A percentile compares a stretch with the other conserved stretches of the same genome.
These are phyloP conservation scores for Conoideocrella luteorostrata DNA, from an alignment of 2,329 filamentous ascomycete genomes.

Conservation along the genomic window DNA sequence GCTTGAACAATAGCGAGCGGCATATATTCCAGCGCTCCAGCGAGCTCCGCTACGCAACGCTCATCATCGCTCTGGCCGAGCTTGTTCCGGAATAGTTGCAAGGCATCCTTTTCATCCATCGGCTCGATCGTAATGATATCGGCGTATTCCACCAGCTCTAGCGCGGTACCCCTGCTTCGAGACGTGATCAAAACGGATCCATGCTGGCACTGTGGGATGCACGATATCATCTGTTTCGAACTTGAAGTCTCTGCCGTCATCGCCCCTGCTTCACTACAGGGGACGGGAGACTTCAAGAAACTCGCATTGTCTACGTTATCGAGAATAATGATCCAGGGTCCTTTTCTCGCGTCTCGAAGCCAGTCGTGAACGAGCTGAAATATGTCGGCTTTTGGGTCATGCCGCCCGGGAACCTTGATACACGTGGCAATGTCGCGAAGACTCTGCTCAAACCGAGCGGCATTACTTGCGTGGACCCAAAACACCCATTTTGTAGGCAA, in stretches of 20 bases:
- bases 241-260: background rate
- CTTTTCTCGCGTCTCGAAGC: conserved; percentile 20
- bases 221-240: background rate
- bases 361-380: conserved; percentile 21
- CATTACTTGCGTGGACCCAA: no score
- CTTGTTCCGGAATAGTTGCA: background rate
- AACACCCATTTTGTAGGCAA: no score
- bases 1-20: background rate
- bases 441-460: no score
- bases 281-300: conserved; percentile 12
- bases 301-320: conserved; percentile 29
- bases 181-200: background rate
- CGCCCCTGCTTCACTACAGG: background rate
- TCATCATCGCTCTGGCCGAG: background rate
- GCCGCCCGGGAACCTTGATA: background rate
- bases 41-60: background rate
- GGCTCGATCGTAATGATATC: background rate
- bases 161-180: no score
- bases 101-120: background rate
- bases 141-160: background rate
- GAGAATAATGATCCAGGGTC: conserved; percentile 28
- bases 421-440: background rate
- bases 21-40: background rate
- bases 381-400: conserved; percentile 16
- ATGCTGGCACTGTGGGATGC: background rate